Evolutionary conservation across 2,329 filamentous ascomycete species (phyloP).

Genomic region (Hymenoscyphus occultus): DNA sequence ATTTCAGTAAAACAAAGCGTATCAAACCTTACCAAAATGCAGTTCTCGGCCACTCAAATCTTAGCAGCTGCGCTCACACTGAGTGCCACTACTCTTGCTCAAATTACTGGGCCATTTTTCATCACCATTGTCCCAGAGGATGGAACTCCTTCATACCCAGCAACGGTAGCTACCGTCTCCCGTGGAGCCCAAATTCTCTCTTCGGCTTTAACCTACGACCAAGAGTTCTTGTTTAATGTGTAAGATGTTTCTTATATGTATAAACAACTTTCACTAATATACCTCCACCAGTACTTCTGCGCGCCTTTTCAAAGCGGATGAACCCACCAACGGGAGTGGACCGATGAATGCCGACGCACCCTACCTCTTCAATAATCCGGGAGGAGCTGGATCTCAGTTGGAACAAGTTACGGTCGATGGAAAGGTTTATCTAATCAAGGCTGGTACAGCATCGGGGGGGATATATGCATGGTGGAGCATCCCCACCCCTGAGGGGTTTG

Average conservation of each 20-base stretch:
- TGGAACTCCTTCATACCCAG: not conserved
- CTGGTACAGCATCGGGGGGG: not conserved
- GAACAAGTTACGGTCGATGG: not conserved
- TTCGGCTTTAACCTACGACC: not conserved
- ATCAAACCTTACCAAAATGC: not conserved
- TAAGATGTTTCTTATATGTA: not conserved
- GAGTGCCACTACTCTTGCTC: not conserved
- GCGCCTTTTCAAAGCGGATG: not conserved
- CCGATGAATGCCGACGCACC: not conserved
- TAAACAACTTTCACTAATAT: not conserved
- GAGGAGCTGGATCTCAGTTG: not conserved
- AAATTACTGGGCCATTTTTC: not conserved
- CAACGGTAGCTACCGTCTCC: not conserved
- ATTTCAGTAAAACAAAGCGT: not conserved
- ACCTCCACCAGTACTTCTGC: not conserved
- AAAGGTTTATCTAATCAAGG: not conserved
- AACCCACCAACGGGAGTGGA: not conserved
- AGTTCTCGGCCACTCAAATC: not conserved
- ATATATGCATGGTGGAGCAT: not conserved
- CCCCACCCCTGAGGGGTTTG: not conserved
- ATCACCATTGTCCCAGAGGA: conserved; percentile 2
- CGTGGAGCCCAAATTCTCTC: not conserved
- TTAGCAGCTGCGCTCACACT: not conserved
- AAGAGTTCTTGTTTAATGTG: conserved; percentile 1
- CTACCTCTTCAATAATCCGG: not conserved